A percentile compares a stretch with the other conserved stretches of the same genome.
Evolutionary conservation across 2,329 filamentous ascomycete species (phyloP).

Genomic region (Diaporthe longicolla): DNA sequence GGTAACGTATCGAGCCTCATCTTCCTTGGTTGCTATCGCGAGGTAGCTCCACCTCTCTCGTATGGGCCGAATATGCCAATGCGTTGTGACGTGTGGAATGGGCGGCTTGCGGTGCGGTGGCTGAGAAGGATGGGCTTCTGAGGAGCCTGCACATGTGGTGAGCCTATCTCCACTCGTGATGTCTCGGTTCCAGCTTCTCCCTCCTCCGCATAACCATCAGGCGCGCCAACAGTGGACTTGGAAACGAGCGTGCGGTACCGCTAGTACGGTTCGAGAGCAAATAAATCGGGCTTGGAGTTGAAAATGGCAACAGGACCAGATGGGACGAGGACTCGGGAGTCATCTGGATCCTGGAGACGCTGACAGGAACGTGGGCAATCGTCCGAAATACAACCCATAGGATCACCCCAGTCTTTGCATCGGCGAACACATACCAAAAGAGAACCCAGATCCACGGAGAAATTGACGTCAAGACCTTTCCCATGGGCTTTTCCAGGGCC

Average conservation of each 20-base stretch:
- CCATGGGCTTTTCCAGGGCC: background rate
- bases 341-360: conserved; percentile 33
- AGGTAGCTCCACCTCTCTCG: conserved; percentile 19
- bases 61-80: background rate
- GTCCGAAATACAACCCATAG: conserved; percentile 11
- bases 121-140: conserved; percentile 1
- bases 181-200: conserved; percentile 4
- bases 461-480: conserved; percentile 30
- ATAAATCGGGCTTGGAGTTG: conserved; percentile 26
- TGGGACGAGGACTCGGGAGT: conserved; percentile 25
- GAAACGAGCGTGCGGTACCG: conserved; percentile 19
- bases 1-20: conserved; percentile 34
- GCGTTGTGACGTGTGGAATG: background rate
- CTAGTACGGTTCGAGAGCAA: conserved; percentile 20
- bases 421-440: conserved; percentile 18
- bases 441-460: conserved; percentile 12
- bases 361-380: conserved; percentile 28
- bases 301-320: conserved; percentile 24
- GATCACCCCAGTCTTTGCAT: background rate
- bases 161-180: conserved; percentile 27
- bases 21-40: conserved; percentile 6
- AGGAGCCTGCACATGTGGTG: conserved; percentile 2
- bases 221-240: conserved; percentile 1
- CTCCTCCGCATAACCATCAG: conserved; percentile 20
- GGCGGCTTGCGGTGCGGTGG: background rate